These are phyloP conservation scores for Candida tetrigidarum DNA, from an alignment of 1,139 yeast genomes.

Conservation along the genomic window DNA sequence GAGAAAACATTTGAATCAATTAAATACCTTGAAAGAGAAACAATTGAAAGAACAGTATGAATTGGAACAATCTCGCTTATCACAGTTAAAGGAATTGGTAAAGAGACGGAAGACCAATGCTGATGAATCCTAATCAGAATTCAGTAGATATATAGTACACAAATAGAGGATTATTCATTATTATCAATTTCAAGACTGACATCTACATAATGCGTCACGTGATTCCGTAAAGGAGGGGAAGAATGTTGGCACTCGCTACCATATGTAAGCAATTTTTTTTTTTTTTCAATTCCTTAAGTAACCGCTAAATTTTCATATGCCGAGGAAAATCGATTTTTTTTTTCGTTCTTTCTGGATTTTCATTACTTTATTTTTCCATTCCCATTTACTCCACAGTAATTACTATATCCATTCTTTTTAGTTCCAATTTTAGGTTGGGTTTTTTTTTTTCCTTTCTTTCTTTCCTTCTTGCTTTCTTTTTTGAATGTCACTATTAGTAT, in stretches of 20 bases:
- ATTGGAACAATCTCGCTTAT: neutral
- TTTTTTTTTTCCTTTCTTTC: conserved; percentile 51
- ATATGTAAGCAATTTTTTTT: neutral
- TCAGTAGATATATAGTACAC: neutral
- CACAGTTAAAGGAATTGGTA: neutral
- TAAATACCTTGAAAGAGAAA: neutral
- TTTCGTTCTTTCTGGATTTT: no score
- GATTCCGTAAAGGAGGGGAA: no score
- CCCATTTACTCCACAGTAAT: no score
- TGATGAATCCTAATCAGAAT: neutral
- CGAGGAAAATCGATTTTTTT: conserved; percentile 1
- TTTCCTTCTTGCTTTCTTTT: neutral
- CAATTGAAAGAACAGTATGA: neutral
- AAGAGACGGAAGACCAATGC: neutral
- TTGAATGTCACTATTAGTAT: conserved; percentile 2
- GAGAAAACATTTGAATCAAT: neutral
- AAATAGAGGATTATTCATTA: no score
- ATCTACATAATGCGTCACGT: no score
- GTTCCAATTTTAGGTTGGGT: no score
- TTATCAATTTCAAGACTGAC: no score
- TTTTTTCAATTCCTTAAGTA: neutral
- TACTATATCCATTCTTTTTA: no score
- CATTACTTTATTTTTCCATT: neutral
- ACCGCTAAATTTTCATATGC: neutral
- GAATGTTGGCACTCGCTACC: neutral